phyloP scores from a whole-genome alignment of 2,329 filamentous ascomycete species.

The Cladosporium phlei region DNA sequence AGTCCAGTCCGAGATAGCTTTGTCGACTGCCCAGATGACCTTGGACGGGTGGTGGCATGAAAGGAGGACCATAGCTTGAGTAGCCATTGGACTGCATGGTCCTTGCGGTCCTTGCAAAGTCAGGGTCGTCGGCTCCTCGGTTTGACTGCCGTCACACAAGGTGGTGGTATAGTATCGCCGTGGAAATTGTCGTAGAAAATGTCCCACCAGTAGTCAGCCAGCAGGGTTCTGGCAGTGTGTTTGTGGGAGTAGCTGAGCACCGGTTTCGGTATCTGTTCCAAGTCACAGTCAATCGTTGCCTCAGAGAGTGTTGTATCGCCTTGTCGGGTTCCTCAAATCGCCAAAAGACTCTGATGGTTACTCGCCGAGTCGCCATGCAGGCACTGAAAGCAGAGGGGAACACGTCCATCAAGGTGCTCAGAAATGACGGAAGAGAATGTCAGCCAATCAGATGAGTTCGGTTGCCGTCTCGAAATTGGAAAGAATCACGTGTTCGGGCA shows the following conservation, averaged over 20 bases:
- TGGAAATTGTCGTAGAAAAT: background rate
- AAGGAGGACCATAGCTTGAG: constrained; percentile 4
- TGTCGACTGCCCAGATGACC: constrained; percentile 1
- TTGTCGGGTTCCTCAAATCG: too few relatives aligned
- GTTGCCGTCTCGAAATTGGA: constrained; percentile 1
- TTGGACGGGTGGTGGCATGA: constrained; percentile 6
- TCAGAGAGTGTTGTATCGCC: constrained; percentile 4
- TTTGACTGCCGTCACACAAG: constrained; percentile 3
- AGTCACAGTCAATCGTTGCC: background rate
- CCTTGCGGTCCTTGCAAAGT: constrained; percentile 11
- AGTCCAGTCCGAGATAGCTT: background rate
- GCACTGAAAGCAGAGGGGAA: background rate
- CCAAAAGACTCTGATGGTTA: background rate
- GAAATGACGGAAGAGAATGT: constrained; percentile 8
- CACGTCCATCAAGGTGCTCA: constrained; percentile 6
- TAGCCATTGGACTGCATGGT: constrained; percentile 13
- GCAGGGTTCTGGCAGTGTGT: background rate
- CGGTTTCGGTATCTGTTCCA: background rate
- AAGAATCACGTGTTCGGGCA: background rate
- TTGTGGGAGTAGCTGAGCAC: background rate
- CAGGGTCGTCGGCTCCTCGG: constrained; percentile 11
- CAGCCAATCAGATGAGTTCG: constrained; percentile 6
- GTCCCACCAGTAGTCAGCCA: background rate
- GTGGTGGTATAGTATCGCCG: background rate
- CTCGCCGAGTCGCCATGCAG: background rate